Conservation (phyloP, 768 basidiomycete genomes). For the Amyloporia xantha region DNA sequence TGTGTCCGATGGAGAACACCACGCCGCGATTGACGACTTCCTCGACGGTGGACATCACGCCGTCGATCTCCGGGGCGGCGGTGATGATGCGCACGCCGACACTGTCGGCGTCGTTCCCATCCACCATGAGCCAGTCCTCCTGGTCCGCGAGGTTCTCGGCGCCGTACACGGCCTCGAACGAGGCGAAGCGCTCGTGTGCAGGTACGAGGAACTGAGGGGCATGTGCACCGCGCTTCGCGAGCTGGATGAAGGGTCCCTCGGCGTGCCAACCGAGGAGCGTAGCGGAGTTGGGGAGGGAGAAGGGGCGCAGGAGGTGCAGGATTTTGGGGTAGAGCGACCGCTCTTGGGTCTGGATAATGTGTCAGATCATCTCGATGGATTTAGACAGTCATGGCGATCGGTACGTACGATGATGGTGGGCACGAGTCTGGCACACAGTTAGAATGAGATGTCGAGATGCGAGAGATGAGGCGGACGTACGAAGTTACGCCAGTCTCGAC, state of each 20-base stretch:
- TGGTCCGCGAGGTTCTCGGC: constrained; percentile 51
- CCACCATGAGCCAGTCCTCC: constrained; percentile 62
- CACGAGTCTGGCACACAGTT: constrained; percentile 14
- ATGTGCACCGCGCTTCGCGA: constrained; percentile 81
- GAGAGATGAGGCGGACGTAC: constrained; percentile 39
- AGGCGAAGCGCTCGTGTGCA: constrained; percentile 54
- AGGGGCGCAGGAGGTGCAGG: constrained; percentile 60
- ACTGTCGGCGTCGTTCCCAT: constrained; percentile 23
- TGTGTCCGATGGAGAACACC: constrained; percentile 84
- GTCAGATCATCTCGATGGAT: background rate
- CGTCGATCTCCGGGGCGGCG: constrained; percentile 79
- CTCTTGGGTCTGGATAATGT: constrained; percentile 59
- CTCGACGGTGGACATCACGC: constrained; percentile 65
- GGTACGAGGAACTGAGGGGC: constrained; percentile 55
- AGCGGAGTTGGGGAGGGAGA: constrained; percentile 56
- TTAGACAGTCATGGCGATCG: background rate
- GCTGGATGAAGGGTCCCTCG: constrained; percentile 84
- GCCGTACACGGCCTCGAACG: constrained; percentile 75
- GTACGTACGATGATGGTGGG: constrained; percentile 49
- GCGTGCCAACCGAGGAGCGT: constrained; percentile 84
- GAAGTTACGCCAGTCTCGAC: constrained; percentile 86
- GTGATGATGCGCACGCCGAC: constrained; percentile 76
- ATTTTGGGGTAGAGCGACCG: constrained; percentile 67
- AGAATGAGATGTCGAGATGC: constrained; percentile 2
- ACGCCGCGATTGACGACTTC: constrained; percentile 60